These are phyloP conservation scores for Coprinopsis strossmayeri DNA, from an alignment of 768 basidiomycete genomes.

Conservation along the genomic window DNA sequence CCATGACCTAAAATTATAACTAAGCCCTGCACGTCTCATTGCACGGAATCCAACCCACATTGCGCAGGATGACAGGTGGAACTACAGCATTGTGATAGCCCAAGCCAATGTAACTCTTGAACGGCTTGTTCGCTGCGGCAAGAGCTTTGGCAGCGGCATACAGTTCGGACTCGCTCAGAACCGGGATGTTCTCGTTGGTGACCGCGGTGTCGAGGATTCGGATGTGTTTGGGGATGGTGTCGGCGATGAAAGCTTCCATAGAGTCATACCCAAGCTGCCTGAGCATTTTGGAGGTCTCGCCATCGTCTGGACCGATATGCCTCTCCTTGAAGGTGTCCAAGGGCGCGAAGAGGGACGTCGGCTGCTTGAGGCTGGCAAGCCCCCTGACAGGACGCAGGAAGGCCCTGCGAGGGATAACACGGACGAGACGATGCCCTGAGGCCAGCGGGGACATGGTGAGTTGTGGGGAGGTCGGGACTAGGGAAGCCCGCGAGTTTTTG, in stretches of 20 bases:
- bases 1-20: slow-evolving; percentile 52
- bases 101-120: slow-evolving; percentile 97
- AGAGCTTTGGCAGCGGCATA: slow-evolving; percentile 67
- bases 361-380: slow-evolving; percentile 57
- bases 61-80: slow-evolving; percentile 91
- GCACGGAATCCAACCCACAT: slow-evolving; percentile 37
- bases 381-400: slow-evolving; percentile 24
- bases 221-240: slow-evolving; percentile 77
- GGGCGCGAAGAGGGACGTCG: slow-evolving; percentile 67
- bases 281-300: slow-evolving; percentile 82
- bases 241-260: slow-evolving; percentile 83
- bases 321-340: slow-evolving; percentile 87
- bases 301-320: slow-evolving; percentile 87
- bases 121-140: slow-evolving; percentile 71
- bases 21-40: not conserved
- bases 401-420: slow-evolving; percentile 16
- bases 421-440: slow-evolving; percentile 16
- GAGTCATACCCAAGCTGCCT: slow-evolving; percentile 73
- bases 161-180: slow-evolving; percentile 84
- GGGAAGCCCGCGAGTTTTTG: slow-evolving; percentile 12
- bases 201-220: slow-evolving; percentile 57
- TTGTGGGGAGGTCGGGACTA: slow-evolving; percentile 15
- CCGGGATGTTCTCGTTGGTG: slow-evolving; percentile 61
- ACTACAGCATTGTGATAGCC: slow-evolving; percentile 94
- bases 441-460: slow-evolving; percentile 20